Base-by-base conservation (phyloP, 129 eudicot species). In the Rutidosis leptorrhynchoides region DNA sequence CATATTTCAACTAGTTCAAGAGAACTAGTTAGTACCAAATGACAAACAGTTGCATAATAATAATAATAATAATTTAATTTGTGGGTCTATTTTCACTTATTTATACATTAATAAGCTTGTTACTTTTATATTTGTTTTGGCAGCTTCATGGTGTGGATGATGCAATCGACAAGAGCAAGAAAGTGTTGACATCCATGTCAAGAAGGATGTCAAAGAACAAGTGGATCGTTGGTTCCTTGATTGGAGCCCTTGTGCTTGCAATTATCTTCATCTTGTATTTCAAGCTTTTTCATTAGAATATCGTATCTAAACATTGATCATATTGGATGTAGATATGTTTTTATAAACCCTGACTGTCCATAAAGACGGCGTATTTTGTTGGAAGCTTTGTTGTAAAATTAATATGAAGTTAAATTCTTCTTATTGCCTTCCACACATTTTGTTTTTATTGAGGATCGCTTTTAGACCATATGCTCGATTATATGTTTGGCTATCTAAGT, bases 91-190 rank as follows among this genome's bases (percentile, higher is more conserved):
- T 45, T 43, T 45, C n/a, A 52, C 7, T 5, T 25, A 3, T 45
- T 8, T 42, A 26, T 9, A 7, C 17, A 33, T 8, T 55, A 21
- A 24, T 55, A n/a, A n/a, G n/a, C 22, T 70, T 26, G 43, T 7
- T n/a, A n/a, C n/a, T n/a, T n/a, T n/a, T n/a, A n/a, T n/a, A n/a
- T n/a, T n/a, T n/a, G n/a, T 72, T 73, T 37, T 20, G 46, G 69
- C 93, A 94, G 99, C 95, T 94, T 67, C 96, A 85, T 68, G 97
- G 92, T 15, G 95, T 94, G 25, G 99, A 94, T 68, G 87, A 84
- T 67, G 99, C 93, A 56, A 89, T 94, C 65, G 99, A 89, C 68
- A 94, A 89, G 74, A 86, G 95, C 60, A 94, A 94, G 77, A 94
- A 89, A 84, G 86, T 94, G 45, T 73, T 94, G 83, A 84, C 82